phyloP scores from a whole-genome alignment of 768 basidiomycete species.

The Mycena indigotica region DNA sequence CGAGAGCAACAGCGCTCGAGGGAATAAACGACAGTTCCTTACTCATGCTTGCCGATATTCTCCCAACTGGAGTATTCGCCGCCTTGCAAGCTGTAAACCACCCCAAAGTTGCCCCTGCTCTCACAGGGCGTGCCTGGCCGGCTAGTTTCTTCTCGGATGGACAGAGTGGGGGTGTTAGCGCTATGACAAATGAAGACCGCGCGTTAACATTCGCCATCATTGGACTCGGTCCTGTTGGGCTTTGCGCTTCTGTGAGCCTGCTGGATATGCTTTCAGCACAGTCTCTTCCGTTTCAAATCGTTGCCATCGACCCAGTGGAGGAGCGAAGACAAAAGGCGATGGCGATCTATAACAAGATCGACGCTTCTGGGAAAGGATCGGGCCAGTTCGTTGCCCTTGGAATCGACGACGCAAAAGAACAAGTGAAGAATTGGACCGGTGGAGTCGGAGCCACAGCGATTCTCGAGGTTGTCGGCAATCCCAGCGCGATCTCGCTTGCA shows the following conservation, averaged over 20 bases:
- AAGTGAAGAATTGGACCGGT: conserved; percentile 55
- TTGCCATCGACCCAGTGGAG: conserved; percentile 66
- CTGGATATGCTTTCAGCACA: conserved; percentile 58
- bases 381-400: conserved; percentile 54
- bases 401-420: conserved; percentile 52
- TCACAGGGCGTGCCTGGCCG: conserved; percentile 65
- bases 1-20: conserved; percentile 40
- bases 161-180: conserved; percentile 27
- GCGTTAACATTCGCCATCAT: conserved; percentile 64
- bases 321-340: conserved; percentile 60
- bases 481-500: conserved; percentile 61
- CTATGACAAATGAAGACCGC: conserved; percentile 49
- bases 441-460: conserved; percentile 64
- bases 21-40: conserved; percentile 64
- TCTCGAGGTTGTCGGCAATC: conserved; percentile 76
- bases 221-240: conserved; percentile 79
- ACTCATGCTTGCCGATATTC: conserved; percentile 73
- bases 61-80: conserved; percentile 81
- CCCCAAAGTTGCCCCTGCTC: conserved; percentile 64
- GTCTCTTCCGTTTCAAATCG: conserved; percentile 51
- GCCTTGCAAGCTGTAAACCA: conserved; percentile 72
- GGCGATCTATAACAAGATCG: conserved; percentile 56
- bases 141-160: conserved; percentile 36
- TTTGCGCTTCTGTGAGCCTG: conserved; percentile 66
- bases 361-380: conserved; percentile 41